Conservation (phyloP, 2,329 filamentous ascomycete species). For the Penicillium hordei region DNA sequence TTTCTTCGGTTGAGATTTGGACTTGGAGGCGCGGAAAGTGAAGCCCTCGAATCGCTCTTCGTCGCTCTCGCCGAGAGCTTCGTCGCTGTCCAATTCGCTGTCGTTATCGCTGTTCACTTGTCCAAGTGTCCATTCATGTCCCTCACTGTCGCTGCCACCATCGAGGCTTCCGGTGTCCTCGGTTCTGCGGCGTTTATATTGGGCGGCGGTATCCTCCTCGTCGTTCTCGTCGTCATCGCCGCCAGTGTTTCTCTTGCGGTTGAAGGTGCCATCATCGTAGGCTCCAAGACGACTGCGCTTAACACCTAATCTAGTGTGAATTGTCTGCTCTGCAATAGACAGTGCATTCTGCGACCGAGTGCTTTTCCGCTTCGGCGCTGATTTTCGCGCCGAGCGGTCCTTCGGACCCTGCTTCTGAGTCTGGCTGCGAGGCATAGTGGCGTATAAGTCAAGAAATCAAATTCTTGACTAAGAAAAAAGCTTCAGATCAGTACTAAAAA, state of each 20-base stretch:
- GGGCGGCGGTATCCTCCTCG: conserved; percentile 37
- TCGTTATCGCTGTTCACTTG: conserved; percentile 66
- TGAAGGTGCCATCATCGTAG: conserved; percentile 49
- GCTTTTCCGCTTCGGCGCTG: conserved; percentile 50
- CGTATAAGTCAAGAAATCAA: conserved; percentile 6
- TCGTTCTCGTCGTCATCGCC: conserved; percentile 47
- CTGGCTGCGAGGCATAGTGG: conserved; percentile 44
- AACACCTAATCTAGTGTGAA: conserved; percentile 54
- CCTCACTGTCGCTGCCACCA: conserved; percentile 79
- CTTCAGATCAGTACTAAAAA: conserved; percentile 3
- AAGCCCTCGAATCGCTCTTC: conserved; percentile 81
- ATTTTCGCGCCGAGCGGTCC: conserved; percentile 40
- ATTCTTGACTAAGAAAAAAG: neutral
- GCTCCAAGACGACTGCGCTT: conserved; percentile 60
- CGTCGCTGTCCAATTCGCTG: conserved; percentile 69
- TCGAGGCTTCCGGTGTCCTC: conserved; percentile 56
- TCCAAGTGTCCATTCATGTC: conserved; percentile 81
- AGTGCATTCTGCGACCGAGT: conserved; percentile 60
- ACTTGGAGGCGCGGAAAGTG: conserved; percentile 56
- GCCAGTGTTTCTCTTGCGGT: conserved; percentile 38
- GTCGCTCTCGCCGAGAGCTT: conserved; percentile 86
- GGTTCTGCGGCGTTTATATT: conserved; percentile 48
- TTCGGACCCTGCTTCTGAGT: conserved; percentile 43
- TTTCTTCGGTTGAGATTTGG: conserved; percentile 37
- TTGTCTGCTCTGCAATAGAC: conserved; percentile 61